Percentiles rank a stretch among this genome's conserved stretches.
Evolutionary conservation across 352 stramenopile genomes (phyloP).

Genomic region (Globisporangium nagaii): DNA sequence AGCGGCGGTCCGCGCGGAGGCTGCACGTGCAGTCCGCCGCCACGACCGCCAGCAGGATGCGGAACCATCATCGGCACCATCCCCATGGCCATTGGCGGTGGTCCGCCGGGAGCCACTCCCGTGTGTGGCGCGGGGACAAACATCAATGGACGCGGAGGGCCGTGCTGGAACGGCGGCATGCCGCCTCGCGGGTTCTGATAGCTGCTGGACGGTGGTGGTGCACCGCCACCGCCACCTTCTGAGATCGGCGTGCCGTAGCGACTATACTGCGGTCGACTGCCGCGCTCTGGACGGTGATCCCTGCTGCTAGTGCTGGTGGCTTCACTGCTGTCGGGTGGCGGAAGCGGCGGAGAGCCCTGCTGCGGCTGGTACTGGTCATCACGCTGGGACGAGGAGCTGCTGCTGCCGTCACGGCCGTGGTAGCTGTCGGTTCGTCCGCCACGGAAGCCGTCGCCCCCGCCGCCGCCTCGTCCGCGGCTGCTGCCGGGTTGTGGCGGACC

Average conservation of each 20-base stretch:
- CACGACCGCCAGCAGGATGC: background rate
- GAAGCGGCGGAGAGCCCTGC: background rate
- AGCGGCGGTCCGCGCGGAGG: background rate
- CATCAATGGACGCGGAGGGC: background rate
- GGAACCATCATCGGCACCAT: slow-evolving; percentile 3
- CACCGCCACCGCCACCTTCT: background rate
- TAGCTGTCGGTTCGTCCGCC: slow-evolving; percentile 2
- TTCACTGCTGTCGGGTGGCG: background rate
- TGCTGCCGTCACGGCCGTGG: background rate
- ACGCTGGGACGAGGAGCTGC: background rate
- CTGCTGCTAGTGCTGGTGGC: background rate
- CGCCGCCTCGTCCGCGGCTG: background rate
- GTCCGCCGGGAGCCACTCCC: background rate
- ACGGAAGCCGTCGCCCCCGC: background rate
- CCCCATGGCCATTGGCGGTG: slow-evolving; percentile 5
- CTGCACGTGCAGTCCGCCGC: background rate
- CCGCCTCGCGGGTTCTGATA: background rate
- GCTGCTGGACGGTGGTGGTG: background rate
- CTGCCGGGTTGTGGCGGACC: background rate
- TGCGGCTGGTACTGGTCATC: background rate
- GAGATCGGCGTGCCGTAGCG: slow-evolving; percentile 4
- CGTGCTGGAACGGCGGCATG: background rate
- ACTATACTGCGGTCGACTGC: slow-evolving; percentile 7
- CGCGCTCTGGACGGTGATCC: background rate
- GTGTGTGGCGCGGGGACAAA: background rate